Percentiles rank a stretch among this genome's conserved stretches.
Conservation (phyloP, 495 filamentous ascomycete genomes). For the Lophiostoma macrostomum region DNA sequence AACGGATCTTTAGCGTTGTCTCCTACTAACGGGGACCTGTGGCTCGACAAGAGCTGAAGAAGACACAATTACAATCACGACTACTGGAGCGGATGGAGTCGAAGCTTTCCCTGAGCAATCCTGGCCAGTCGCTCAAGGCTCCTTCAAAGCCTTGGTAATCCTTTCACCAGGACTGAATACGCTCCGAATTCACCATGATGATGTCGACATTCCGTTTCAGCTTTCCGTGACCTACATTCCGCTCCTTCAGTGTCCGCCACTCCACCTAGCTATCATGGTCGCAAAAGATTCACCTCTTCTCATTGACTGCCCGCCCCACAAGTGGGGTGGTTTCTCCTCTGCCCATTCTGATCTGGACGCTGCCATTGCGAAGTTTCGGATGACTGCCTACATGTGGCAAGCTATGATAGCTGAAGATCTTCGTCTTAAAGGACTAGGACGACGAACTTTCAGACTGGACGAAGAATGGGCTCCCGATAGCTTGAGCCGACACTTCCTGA, state of each 20-base stretch:
- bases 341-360: constrained; percentile 44
- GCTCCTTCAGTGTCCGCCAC: constrained; percentile 44
- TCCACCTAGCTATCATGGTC: constrained; percentile 50
- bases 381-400: constrained; percentile 54
- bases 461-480: constrained; percentile 50
- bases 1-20: constrained; percentile 19
- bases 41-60: background rate
- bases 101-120: constrained; percentile 34
- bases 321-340: constrained; percentile 38
- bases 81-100: constrained; percentile 4
- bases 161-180: constrained; percentile 24
- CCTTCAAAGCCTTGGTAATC: constrained; percentile 30
- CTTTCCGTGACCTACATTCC: constrained; percentile 36
- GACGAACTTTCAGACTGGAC: constrained; percentile 51
- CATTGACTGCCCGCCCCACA: constrained; percentile 44
- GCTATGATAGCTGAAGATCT: constrained; percentile 51
- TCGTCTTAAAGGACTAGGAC: constrained; percentile 46
- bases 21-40: constrained; percentile 19
- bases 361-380: constrained; percentile 50
- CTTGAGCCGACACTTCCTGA: constrained; percentile 30
- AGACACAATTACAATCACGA: constrained; percentile 18
- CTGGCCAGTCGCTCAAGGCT: constrained; percentile 19
- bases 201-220: constrained; percentile 1
- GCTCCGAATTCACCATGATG: constrained; percentile 11
- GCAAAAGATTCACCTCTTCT: constrained; percentile 47